phyloP scores from a whole-genome alignment of 768 basidiomycete species.

The Asterophora lycoperdoides region DNA sequence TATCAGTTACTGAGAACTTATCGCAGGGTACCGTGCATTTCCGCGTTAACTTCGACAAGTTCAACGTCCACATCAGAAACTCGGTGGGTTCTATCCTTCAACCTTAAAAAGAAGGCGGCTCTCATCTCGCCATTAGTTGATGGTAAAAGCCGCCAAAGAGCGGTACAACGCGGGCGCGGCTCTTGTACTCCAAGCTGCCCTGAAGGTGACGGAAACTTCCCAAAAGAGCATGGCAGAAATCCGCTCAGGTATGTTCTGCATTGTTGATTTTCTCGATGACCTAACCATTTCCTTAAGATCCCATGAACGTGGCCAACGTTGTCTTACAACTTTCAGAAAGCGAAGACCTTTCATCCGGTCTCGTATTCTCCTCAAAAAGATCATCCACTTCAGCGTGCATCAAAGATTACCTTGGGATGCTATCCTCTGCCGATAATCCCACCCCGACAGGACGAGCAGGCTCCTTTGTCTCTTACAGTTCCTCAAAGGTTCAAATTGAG shows the following conservation, averaged over 20 bases:
- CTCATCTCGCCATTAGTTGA: constrained; percentile 48
- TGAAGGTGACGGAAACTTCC: constrained; percentile 64
- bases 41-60: constrained; percentile 85
- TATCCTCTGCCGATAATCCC: constrained; percentile 81
- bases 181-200: constrained; percentile 61
- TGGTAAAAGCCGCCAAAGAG: constrained; percentile 71
- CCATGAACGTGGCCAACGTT: constrained; percentile 63
- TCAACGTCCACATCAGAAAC: constrained; percentile 84
- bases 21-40: constrained; percentile 69
- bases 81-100: constrained; percentile 43
- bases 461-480: constrained; percentile 67
- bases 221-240: constrained; percentile 59
- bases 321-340: constrained; percentile 60
- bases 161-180: constrained; percentile 78
- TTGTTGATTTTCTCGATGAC: neutral
- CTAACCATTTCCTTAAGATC: constrained; percentile 37
- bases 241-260: constrained; percentile 51
- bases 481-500: constrained; percentile 75
- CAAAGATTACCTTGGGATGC: constrained; percentile 77
- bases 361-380: constrained; percentile 53
- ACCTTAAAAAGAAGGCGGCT: constrained; percentile 1
- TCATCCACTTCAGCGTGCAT: constrained; percentile 55
- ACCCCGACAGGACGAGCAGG: constrained; percentile 63
- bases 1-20: constrained; percentile 10
- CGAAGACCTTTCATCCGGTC: constrained; percentile 56